Base-by-base conservation (phyloP, 2,329 filamentous ascomycete species). In the Clarireedia paspali region DNA sequence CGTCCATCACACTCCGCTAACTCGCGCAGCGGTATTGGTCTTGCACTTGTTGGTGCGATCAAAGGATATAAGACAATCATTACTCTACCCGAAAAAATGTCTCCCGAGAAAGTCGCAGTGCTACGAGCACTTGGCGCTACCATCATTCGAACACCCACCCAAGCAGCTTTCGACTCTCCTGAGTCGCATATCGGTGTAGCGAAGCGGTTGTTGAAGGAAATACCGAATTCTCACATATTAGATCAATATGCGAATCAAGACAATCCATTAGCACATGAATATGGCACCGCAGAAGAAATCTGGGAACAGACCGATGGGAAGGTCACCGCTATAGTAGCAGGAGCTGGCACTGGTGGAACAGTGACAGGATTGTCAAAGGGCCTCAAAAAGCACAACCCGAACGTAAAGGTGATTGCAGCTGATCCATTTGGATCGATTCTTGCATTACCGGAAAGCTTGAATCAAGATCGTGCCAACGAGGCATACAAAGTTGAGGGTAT, bases 51-150 rank as follows among this genome's bases (percentile, higher is more conserved):
- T 17, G 92, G 84, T 57, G 94, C 94, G 15, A 88, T 99, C 68
- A 97, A 96, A 77, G 92, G 91, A 63, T 99, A 97, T 80, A 92
- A 92, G 74, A 95, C 91, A 42, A 97, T 99, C 74, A 99, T 99
- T 72, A 99, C 94, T 10, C 83, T 99, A 47, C 94, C 94, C 51
- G 94, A 99, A 76, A 99, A 99, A 79, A 99, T 99, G 94, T 96
- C 91, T 1, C 88, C 91, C 48, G 94, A 99, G 74, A 99, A 99
- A 74, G 94, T 99, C 40, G 88, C 92, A 2, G 94, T 99, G 27
- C 80, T 99, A 60, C 88, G 91, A 66, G 92, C 94, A 30, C 81
- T 99, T 52, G 92, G 92, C 62, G 94, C 94, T 44, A 96, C 95
- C 69, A 97, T 99, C 73, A 96, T 99, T 71, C 87, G 94, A 54